Evolutionary conservation across 352 stramenopile species (phyloP), one percentile per base, ranked within the genome.

Genomic region (Phytopythium vexans): DNA sequence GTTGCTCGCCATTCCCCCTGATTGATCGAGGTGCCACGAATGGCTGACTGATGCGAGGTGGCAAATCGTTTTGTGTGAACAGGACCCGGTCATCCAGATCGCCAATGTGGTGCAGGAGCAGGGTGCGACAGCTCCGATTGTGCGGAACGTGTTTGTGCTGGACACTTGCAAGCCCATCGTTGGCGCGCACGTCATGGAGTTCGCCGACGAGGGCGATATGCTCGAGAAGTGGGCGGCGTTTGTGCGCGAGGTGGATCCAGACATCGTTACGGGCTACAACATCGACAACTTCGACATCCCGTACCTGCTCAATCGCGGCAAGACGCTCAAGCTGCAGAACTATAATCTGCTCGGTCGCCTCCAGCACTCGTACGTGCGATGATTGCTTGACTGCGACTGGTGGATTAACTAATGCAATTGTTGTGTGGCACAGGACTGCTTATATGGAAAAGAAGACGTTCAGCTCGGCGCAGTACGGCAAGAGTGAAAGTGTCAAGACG

Each of bases 81-180:
- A 98, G 63, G 97, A 99, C 72, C 96, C 97, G 8, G 97, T 99
- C 35, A 99, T 99, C 70, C 97, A 99, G 67, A 99, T 99, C 70
- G 97, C 97, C 1, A 99, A 99, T 63, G 88, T 96, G 6, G 66
- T 99, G 8, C 97, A 95, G 59, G 94, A 94, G 35, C 85, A 95
- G 50, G 84, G 86, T n/a, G 66, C 66, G 1, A 62, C 78, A 34
- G 62, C 64, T 3, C 79, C 80, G 9, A 74, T 92, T 27, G 65
- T 89, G 41, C 86, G 97, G 51, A 99, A 98, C 62, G 95, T 99
- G 15, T 99, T 99, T 54, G 98, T 98, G 6, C 71, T 99, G 16
- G 85, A 96, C 59, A 97, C 94, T 21, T 99, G 97, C 72, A 88
- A 98, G 39, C 96, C 97, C 1, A 99, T 99, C 65, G 96, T 99